Conservation (phyloP, 345 rosid species). For the Raphanus sativus region DNA sequence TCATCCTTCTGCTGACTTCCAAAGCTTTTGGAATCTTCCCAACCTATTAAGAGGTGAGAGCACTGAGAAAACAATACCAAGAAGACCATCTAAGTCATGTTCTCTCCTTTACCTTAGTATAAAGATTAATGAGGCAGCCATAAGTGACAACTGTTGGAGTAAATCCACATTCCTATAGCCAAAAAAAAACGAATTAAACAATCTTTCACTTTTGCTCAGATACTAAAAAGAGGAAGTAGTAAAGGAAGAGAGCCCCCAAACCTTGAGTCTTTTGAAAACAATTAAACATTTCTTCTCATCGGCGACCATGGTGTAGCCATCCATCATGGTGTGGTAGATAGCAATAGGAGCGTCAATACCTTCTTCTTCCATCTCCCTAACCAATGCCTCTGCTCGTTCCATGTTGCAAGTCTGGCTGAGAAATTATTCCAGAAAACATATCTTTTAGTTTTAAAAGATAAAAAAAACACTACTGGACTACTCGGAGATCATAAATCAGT, state of each 20-base stretch:
- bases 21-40: constrained; percentile 86
- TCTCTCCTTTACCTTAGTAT: constrained; percentile 54
- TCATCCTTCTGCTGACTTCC: constrained; percentile 80
- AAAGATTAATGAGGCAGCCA: constrained; percentile 91
- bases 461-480: not conserved
- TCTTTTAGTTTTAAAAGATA: constrained; percentile 19
- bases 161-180: constrained; percentile 84
- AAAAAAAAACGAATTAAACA: not conserved
- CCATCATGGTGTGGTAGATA: constrained; percentile 97
- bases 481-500: not conserved
- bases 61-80: not conserved
- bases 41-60: constrained; percentile 41
- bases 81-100: not conserved
- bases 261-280: constrained; percentile 92
- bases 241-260: constrained; percentile 30
- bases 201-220: constrained; percentile 14
- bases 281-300: constrained; percentile 82
- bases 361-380: constrained; percentile 95
- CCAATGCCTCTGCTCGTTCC: constrained; percentile 83
- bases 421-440: constrained; percentile 3
- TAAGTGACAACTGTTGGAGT: constrained; percentile 79
- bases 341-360: constrained; percentile 93
- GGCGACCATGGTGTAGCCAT: constrained; percentile 81
- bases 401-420: constrained; percentile 74
- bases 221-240: not conserved